Base-by-base conservation (phyloP, 2,329 filamentous ascomycete species). In the Xylaria sp. region DNA sequence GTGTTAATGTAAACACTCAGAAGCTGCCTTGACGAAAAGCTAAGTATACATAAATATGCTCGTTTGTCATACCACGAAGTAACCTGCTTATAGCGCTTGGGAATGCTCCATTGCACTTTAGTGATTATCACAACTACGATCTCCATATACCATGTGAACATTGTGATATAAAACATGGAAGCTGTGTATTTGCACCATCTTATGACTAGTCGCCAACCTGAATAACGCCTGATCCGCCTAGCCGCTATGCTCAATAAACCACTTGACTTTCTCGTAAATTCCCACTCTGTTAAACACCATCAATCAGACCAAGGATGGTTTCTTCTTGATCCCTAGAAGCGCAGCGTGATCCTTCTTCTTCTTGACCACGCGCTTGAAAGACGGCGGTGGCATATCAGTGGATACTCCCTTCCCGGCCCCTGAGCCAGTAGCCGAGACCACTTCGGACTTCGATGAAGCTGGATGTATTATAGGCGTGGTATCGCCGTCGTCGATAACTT, bases 311-410 rank as follows among this genome's bases (percentile, higher is more conserved):
- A 90, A 74, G 0, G 86, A 82, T 17, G 85, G 82, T 80, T 94
- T 95, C 84, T 93, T 96, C 83, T 97, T 97, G 74, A 97, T 94
- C 0, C 94, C 94, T 55, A 97, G 79, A 25, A 90, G 82, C 15
- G 90, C 89, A 0, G 89, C 83, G 64, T 91, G 87, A 66, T 96
- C 89, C 79, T 96, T 97, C 82, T 97, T 98, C 81, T 93, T 91
- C 82, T 97, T 97, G 55, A 90, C 85, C 49, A 89, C 87, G 67
- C 92, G 85, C 78, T 92, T 91, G 75, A 95, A 96, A 0, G 87
- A 88, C 2, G 90, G 89, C 5, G 86, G 85, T 1, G 88, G 82
- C 70, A 84, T 83, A 62, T 80, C 76, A 9, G 73, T 75, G 2
- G 71, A 60, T 44, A 65, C 42, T 20, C 51, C 44, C 2, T 39